A percentile compares a stretch with the other conserved stretches of the same genome.
phyloP scores from a whole-genome alignment of 495 filamentous ascomycete genomes.

The Hypoxylon rickii region DNA sequence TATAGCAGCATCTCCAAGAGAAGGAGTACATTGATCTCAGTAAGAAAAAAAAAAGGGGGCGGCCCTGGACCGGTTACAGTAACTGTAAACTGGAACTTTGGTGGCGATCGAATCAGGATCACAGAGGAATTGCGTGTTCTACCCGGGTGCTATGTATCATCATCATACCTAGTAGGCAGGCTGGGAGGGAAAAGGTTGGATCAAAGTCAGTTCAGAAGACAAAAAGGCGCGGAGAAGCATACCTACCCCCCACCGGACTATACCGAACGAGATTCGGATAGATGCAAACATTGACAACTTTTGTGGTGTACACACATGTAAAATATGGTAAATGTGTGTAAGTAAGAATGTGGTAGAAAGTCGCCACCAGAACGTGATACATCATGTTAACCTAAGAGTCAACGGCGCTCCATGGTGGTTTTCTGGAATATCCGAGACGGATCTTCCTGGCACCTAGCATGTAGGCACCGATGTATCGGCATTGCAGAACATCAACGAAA shows the following conservation, averaged over 20 bases:
- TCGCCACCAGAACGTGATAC: slow-evolving; percentile 18
- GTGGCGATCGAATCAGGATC: slow-evolving; percentile 27
- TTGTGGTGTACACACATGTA: too few relatives aligned
- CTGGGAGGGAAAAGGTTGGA: slow-evolving; percentile 17
- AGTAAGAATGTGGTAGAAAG: not conserved
- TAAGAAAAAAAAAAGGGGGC: not conserved
- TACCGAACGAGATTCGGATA: slow-evolving; percentile 23
- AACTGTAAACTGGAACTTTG: slow-evolving; percentile 7
- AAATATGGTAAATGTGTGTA: not conserved
- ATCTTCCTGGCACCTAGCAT: too few relatives aligned
- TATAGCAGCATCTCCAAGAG: slow-evolving; percentile 11
- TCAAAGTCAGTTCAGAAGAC: not conserved
- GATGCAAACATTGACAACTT: slow-evolving; percentile 16
- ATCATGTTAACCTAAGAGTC: too few relatives aligned
- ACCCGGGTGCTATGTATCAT: too few relatives aligned
- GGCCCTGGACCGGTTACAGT: not conserved
- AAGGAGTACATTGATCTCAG: not conserved
- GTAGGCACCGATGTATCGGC: too few relatives aligned
- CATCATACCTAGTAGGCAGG: not conserved
- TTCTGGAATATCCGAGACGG: slow-evolving; percentile 18
- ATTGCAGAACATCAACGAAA: not conserved
- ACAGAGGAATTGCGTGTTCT: too few relatives aligned
- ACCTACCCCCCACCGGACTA: slow-evolving; percentile 24
- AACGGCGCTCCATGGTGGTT: too few relatives aligned
- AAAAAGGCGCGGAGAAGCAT: slow-evolving; percentile 7